A percentile compares a stretch with the other conserved stretches of the same genome.
phyloP scores from a whole-genome alignment of 2,329 filamentous ascomycete genomes.

The Aspergillus glaucus region DNA sequence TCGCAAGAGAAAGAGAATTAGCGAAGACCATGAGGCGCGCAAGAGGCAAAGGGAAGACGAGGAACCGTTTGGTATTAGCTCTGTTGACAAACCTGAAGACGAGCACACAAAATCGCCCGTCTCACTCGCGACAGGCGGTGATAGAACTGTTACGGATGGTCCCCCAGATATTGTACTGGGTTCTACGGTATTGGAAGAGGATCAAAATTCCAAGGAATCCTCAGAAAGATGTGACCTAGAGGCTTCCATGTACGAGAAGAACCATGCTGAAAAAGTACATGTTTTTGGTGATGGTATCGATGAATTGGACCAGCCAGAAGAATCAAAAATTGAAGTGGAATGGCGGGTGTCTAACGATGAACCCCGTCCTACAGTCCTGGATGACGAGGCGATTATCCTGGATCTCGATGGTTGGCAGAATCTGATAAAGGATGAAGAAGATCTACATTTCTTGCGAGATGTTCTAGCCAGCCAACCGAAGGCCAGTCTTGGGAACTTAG shows the following conservation, averaged over 20 bases:
- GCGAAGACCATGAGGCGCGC: constrained; percentile 61
- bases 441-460: constrained; percentile 51
- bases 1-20: constrained; percentile 69
- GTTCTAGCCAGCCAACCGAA: constrained; percentile 43
- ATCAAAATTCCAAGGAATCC: neutral
- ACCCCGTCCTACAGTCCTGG: constrained; percentile 59
- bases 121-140: constrained; percentile 27
- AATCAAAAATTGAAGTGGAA: constrained; percentile 46
- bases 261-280: neutral
- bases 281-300: constrained; percentile 17
- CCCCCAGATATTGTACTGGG: neutral
- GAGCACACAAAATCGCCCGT: constrained; percentile 33
- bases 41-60: constrained; percentile 83
- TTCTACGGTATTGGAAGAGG: neutral
- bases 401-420: constrained; percentile 67
- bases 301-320: constrained; percentile 27
- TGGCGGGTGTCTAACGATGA: constrained; percentile 55
- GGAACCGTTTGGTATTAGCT: constrained; percentile 63
- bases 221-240: too few species aligned
- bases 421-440: constrained; percentile 63
- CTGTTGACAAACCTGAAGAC: constrained; percentile 48
- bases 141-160: neutral
- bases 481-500: constrained; percentile 51
- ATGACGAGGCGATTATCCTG: constrained; percentile 57
- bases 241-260: too few species aligned